Evolutionary conservation across 768 basidiomycete genomes (phyloP).

Genomic region (Leccinellum rugosiceps): DNA sequence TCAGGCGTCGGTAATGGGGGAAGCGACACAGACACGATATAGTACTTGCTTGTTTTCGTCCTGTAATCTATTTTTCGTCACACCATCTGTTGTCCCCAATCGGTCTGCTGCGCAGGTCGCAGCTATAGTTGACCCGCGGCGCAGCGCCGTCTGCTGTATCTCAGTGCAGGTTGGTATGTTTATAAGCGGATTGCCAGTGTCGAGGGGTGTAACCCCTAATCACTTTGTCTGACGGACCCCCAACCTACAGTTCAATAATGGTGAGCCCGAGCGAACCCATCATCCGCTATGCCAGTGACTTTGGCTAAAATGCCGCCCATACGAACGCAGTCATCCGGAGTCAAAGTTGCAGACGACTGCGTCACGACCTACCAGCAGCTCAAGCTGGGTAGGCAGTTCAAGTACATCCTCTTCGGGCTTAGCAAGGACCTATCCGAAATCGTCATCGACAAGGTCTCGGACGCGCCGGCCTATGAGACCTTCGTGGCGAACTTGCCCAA

Average conservation of each 20-base stretch:
- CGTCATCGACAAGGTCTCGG: constrained; percentile 66
- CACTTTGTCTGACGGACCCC: neutral
- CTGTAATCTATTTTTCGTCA: neutral
- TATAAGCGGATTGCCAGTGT: constrained; percentile 5
- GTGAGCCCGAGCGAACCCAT: constrained; percentile 16
- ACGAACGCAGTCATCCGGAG: constrained; percentile 20
- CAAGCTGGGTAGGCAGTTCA: constrained; percentile 48
- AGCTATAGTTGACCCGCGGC: constrained; percentile 1
- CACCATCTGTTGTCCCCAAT: neutral
- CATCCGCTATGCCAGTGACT: neutral
- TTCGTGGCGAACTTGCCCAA: constrained; percentile 77
- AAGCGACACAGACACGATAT: neutral
- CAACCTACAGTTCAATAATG: constrained; percentile 14
- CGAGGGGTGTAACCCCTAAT: constrained; percentile 11
- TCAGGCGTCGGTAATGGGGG: constrained; percentile 10
- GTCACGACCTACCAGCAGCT: constrained; percentile 16
- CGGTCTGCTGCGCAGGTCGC: neutral
- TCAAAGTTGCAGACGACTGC: constrained; percentile 58
- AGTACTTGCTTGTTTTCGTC: neutral
- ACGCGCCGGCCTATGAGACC: constrained; percentile 54
- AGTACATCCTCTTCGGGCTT: constrained; percentile 82
- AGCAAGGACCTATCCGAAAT: constrained; percentile 65
- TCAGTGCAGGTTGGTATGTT: neutral
- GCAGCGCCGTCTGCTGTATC: constrained; percentile 1
- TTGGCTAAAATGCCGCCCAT: constrained; percentile 7